Conservation (phyloP, 2,329 filamentous ascomycete species). For the Colletotrichum sansevieriae region DNA sequence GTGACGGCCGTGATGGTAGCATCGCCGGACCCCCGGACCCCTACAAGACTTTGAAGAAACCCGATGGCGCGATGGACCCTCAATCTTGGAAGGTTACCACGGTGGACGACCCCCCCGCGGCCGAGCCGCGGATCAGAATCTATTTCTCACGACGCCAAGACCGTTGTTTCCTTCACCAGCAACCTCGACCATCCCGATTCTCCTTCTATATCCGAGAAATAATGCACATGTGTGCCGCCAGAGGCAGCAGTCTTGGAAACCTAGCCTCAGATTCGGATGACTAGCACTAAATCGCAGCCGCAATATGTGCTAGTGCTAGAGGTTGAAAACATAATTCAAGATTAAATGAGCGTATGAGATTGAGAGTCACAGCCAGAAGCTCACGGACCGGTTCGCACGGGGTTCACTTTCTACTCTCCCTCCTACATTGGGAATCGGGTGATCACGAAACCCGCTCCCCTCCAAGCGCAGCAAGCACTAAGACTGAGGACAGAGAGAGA, state of each 20-base stretch:
- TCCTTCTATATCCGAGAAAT: neutral
- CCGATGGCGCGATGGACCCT: conserved; percentile 30
- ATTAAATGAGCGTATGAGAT: conserved; percentile 14
- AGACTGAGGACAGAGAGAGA: conserved; percentile 20
- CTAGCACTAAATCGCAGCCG: conserved; percentile 8
- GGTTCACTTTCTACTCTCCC: neutral
- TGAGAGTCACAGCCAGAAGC: conserved; percentile 11
- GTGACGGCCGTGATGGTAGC: conserved; percentile 23
- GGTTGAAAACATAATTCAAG: neutral
- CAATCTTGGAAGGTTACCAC: conserved; percentile 25
- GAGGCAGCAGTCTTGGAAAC: too few relatives aligned
- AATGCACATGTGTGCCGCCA: neutral
- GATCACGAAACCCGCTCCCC: conserved; percentile 11
- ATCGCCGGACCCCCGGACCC: conserved; percentile 1
- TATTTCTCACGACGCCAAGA: conserved; percentile 36
- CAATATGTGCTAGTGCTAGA: conserved; percentile 1
- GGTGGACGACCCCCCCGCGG: conserved; percentile 1
- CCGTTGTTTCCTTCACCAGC: conserved; percentile 4
- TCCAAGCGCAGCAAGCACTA: neutral
- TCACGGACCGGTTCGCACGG: conserved; percentile 24
- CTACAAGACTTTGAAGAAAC: neutral
- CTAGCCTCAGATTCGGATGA: neutral
- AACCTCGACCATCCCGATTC: conserved; percentile 18
- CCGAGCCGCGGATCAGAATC: conserved; percentile 36
- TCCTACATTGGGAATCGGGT: conserved; percentile 21